phyloP scores from a whole-genome alignment of 2,329 filamentous ascomycete genomes.

The Alternaria consortialis region DNA sequence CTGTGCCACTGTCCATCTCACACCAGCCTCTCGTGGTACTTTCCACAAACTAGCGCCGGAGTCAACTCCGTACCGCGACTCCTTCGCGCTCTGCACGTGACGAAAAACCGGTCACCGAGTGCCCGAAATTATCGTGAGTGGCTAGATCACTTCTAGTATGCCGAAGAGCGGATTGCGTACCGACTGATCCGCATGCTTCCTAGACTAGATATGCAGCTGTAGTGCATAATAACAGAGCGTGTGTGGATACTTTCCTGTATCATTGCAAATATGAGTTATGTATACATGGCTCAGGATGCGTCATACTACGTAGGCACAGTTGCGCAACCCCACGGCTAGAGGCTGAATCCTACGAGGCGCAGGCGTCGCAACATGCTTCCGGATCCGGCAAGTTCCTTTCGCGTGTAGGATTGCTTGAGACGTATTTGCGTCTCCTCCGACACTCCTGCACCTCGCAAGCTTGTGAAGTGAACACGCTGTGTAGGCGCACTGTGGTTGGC shows the following conservation, averaged over 20 bases:
- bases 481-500: neutral
- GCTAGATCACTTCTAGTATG: constrained; percentile 10
- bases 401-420: constrained; percentile 6
- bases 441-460: constrained; percentile 2
- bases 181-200: constrained; percentile 11
- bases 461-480: constrained; percentile 4
- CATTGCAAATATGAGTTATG: constrained; percentile 1
- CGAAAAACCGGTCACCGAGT: constrained; percentile 9
- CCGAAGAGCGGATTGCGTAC: constrained; percentile 2
- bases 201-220: neutral
- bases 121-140: constrained; percentile 2
- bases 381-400: constrained; percentile 6
- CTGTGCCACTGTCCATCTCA: constrained; percentile 10
- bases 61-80: constrained; percentile 9
- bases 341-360: constrained; percentile 12
- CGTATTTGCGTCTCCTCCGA: constrained; percentile 3
- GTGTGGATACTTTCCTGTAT: neutral
- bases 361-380: constrained; percentile 16
- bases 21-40: constrained; percentile 1
- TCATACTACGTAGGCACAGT: constrained; percentile 6
- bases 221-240: neutral
- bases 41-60: constrained; percentile 7
- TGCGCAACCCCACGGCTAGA: constrained; percentile 9
- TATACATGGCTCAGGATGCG: constrained; percentile 2
- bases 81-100: constrained; percentile 8